phyloP scores from a whole-genome alignment of 176 grass and related monocot genomes.

The Alloteropsis semialata region DNA sequence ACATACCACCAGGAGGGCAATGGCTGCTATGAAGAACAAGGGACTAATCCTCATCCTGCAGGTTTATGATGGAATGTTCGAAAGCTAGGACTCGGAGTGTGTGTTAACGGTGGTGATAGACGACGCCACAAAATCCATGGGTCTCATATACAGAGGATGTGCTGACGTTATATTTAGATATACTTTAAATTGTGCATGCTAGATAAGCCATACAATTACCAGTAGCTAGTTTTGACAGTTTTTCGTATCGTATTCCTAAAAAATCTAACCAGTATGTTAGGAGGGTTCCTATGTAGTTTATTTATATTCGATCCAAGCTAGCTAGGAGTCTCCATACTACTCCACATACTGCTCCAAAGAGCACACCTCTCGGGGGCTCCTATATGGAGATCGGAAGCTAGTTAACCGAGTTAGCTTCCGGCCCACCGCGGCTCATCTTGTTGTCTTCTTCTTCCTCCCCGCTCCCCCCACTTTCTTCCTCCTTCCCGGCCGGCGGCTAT shows the following conservation, averaged over 20 bases:
- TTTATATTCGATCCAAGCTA: background rate
- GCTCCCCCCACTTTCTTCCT: too few relatives aligned
- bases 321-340: too few relatives aligned
- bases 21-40: background rate
- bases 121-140: background rate
- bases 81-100: background rate
- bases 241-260: background rate
- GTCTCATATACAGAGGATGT: background rate
- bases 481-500: too few relatives aligned
- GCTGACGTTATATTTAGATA: background rate
- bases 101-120: background rate
- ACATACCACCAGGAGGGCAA: constrained; percentile 26
- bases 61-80: background rate
- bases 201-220: background rate
- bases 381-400: too few relatives aligned
- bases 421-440: too few relatives aligned
- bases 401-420: too few relatives aligned
- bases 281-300: background rate
- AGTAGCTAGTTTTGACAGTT: background rate
- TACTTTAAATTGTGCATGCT: background rate
- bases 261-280: background rate
- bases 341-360: too few relatives aligned
- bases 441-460: too few relatives aligned
- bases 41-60: background rate
- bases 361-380: too few relatives aligned